Conservation (phyloP, 179 eudicot species). For the Camellia oleifera region DNA sequence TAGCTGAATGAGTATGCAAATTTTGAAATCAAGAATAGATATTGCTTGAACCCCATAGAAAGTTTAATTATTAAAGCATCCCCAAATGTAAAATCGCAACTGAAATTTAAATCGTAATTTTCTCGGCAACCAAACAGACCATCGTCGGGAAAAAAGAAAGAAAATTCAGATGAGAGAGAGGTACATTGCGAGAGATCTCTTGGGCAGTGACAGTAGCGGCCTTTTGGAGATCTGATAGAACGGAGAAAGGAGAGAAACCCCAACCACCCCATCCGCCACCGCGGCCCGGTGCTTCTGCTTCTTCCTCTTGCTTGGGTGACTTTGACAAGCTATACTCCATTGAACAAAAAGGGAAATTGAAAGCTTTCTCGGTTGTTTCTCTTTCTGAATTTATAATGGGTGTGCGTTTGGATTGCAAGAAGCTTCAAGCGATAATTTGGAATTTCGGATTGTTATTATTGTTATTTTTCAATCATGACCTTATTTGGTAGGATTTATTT, state of each 20-base stretch:
- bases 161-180: not conserved
- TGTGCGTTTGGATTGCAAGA: not conserved
- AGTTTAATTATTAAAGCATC: not conserved
- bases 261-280: slow-evolving; percentile 80
- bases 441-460: no score
- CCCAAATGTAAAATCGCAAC: not conserved
- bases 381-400: not conserved
- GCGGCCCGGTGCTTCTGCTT: slow-evolving; percentile 10
- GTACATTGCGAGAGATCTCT: slow-evolving; percentile 97
- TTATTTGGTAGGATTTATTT: no score
- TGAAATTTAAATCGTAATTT: not conserved
- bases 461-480: no score
- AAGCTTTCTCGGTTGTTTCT: not conserved
- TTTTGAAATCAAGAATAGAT: not conserved
- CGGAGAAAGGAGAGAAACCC: slow-evolving; percentile 84
- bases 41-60: not conserved
- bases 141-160: not conserved
- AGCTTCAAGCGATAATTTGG: not conserved
- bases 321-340: slow-evolving; percentile 17
- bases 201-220: slow-evolving; percentile 75
- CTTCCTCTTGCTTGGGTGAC: slow-evolving; percentile 16
- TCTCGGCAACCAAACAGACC: not conserved
- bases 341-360: not conserved
- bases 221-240: slow-evolving; percentile 91
- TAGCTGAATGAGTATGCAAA: not conserved